Base-by-base conservation (phyloP, 805 yeast species). In the Candida pini region DNA sequence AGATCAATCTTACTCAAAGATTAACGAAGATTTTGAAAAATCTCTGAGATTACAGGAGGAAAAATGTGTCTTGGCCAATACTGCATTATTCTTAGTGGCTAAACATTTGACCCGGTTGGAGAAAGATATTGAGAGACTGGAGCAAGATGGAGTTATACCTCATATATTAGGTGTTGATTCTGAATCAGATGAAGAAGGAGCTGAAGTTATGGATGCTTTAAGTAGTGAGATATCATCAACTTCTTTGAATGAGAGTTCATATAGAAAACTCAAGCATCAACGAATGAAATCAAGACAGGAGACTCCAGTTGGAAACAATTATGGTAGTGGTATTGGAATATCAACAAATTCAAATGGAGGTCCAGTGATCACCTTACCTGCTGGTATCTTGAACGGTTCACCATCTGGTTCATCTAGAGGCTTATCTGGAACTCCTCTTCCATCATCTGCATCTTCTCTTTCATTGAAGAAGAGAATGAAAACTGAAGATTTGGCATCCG, bases 71-170 rank as follows among this genome's bases (percentile, higher is more conserved):
- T 58, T 88, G 26, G 85, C 96, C 5, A 84, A 86, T 51, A 87
- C 95, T 1, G 89, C 95, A 4, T 66, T 90, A 30, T 83, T 81
- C 53, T 57, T 83, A 21, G 75, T 90, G 4, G 63, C 88, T 2
- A 82, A 83, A 51, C 95, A 90, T 55, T 64, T 88, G 40, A 67
- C 68, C 34, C 73, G 73, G 45, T 69, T 90, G 26, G 92, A 87
- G 48, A 71, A 76, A 15, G 95, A 85, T 47, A 78, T 90, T 33
- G 76, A 76, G 38, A 73, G 75, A 49, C 63, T 90, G 28, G 95
- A 85, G 48, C 68, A 73, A 32, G 95, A 86, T 35, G 96, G 94
- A n/a, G 64, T 82, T 17, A 56, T 89, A 27, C 86, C 88, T 2
- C 71, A 73, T 0, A 38, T 51, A 8, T 53, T 71, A 38, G 73